Conservation (phyloP, 768 basidiomycete genomes). For the Lepiota brunneoincarnata region DNA sequence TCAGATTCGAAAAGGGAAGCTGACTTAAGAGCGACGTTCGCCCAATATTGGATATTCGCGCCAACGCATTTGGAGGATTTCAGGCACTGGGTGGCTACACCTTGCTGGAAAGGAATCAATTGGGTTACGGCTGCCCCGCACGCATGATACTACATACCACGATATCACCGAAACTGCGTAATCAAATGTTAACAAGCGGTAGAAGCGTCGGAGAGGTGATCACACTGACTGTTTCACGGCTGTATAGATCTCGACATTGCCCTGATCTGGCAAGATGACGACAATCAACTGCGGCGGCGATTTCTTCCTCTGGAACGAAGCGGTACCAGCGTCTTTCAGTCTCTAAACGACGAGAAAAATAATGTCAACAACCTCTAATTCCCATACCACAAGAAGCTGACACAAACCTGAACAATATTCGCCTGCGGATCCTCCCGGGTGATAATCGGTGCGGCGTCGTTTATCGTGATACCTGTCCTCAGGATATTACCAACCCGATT, state of each 20-base stretch:
- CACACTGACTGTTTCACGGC: slow-evolving; percentile 16
- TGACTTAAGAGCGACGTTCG: slow-evolving; percentile 77
- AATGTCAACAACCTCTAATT: neutral
- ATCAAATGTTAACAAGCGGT: neutral
- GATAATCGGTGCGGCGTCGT: slow-evolving; percentile 41
- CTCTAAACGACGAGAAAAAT: slow-evolving; percentile 39
- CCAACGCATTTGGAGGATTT: slow-evolving; percentile 56
- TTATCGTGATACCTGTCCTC: slow-evolving; percentile 54
- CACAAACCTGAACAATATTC: slow-evolving; percentile 32
- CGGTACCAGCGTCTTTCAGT: slow-evolving; percentile 48
- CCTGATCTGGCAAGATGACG: slow-evolving; percentile 42
- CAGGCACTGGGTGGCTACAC: slow-evolving; percentile 79
- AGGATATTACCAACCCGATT: slow-evolving; percentile 25
- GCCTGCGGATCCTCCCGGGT: slow-evolving; percentile 60
- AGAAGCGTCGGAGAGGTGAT: neutral
- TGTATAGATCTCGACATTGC: slow-evolving; percentile 11
- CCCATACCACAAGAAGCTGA: neutral
- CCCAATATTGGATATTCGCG: slow-evolving; percentile 75
- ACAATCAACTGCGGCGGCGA: slow-evolving; percentile 55
- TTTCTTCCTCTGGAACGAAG: slow-evolving; percentile 35
- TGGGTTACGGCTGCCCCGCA: neutral
- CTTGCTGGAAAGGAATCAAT: slow-evolving; percentile 39
- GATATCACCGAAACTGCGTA: slow-evolving; percentile 62
- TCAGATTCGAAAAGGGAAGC: slow-evolving; percentile 17
- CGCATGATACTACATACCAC: slow-evolving; percentile 17